Evolutionary conservation across 768 basidiomycete genomes (phyloP), one percentile per base, ranked within the genome.

Genomic region (Lentinula edodes): DNA sequence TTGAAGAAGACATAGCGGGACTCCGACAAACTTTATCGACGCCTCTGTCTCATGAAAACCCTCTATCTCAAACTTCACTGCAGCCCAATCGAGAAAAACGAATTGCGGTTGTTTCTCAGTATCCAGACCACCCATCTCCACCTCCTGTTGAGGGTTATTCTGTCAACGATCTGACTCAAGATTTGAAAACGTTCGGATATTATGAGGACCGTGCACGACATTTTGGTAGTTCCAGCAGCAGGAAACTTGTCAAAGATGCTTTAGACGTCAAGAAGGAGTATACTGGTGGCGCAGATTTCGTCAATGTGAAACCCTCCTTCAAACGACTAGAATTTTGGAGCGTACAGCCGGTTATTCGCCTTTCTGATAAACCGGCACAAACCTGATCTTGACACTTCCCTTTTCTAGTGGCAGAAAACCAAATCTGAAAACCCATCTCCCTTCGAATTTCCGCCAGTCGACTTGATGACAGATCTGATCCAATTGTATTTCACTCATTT

Each of bases 401-500:
- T 7, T 54, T 20, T 41, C 36, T 45, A 70, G 67, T 65, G 66
- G 65, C 66, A 68, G 46, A 41, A 61, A 42, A 60, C 60, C n/a
- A 28, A 45, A n/a, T 23, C 34, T 7, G 62, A 63, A 9, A 15
- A 45, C 4, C 32, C 65, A n/a, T 64, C 69, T 2, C 52, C 64
- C 0, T 71, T 71, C 54, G 46, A 16, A n/a, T 80, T 78, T 51
- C 78, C 79, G 0, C 68, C 71, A 0, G 62, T 66, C 1, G 77
- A 79, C 35, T 72, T 88, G 38, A 73, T 76, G 6, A 58, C 62
- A 5, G 41, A 50, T 1, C 73, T 89, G 28, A 70, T 88, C 56
- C 73, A 83, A n/a, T 70, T 78, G 20, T 87, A 80, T 64, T 89
- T 88, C 66, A 56, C 58, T 0, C 55, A 73, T 34, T 43, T 73